These are phyloP conservation scores for Monilinia aucupariae DNA, from an alignment of 2,329 filamentous ascomycete genomes.

Conservation along the genomic window DNA sequence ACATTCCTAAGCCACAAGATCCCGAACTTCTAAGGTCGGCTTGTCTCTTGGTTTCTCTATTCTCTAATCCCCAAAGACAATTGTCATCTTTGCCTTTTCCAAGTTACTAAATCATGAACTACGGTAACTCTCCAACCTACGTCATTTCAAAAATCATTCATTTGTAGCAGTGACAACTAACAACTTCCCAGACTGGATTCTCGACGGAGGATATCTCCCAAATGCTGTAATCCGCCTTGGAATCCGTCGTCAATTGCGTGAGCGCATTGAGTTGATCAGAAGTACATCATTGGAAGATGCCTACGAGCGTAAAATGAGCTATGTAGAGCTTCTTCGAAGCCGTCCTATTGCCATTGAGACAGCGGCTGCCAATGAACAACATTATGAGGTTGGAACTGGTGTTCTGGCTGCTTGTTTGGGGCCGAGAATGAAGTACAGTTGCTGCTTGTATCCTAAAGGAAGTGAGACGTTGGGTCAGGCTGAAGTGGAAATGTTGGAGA, in stretches of 20 bases:
- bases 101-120: slow-evolving; percentile 27
- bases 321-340: slow-evolving; percentile 52
- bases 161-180: slow-evolving; percentile 9
- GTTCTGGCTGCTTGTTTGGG: slow-evolving; percentile 57
- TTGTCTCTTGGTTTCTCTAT: not conserved
- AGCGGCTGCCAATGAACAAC: slow-evolving; percentile 59
- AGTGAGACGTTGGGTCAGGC: slow-evolving; percentile 59
- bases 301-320: slow-evolving; percentile 57
- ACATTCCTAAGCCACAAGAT: slow-evolving; percentile 1
- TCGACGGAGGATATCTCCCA: slow-evolving; percentile 62
- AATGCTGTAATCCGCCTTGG: slow-evolving; percentile 57
- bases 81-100: not conserved
- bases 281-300: slow-evolving; percentile 48
- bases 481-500: slow-evolving; percentile 60
- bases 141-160: not conserved
- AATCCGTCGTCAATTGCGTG: slow-evolving; percentile 60
- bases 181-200: slow-evolving; percentile 45
- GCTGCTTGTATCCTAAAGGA: slow-evolving; percentile 58
- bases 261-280: slow-evolving; percentile 52
- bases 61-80: not conserved
- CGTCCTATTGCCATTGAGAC: slow-evolving; percentile 66
- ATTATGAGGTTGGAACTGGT: slow-evolving; percentile 66
- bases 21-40: not conserved
- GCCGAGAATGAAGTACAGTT: slow-evolving; percentile 68
- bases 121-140: slow-evolving; percentile 21